phyloP scores from a whole-genome alignment of 352 stramenopile species.

The Pythium dissotocum region DNA sequence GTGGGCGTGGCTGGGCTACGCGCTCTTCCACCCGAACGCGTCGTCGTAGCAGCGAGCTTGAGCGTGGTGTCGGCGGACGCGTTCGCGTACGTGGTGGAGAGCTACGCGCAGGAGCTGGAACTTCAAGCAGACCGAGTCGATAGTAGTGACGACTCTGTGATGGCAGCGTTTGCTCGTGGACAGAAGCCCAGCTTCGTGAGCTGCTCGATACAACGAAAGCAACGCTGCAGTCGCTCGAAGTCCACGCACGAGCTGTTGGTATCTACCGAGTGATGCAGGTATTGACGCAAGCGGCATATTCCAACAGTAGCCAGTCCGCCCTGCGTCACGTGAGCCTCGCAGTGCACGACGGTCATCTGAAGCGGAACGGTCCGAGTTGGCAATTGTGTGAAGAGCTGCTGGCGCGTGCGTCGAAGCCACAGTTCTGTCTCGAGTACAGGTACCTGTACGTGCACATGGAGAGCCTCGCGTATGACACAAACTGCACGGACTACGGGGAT shows the following conservation, averaged over 20 bases:
- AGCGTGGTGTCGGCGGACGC: neutral
- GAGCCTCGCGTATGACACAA: neutral
- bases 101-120: neutral
- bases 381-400: neutral
- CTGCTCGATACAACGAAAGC: no score
- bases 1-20: neutral
- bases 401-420: neutral
- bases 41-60: neutral
- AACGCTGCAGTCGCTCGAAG: neutral
- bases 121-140: neutral
- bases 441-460: neutral
- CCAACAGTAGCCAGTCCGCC: neutral
- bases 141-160: no score
- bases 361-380: neutral
- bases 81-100: neutral
- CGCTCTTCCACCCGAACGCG: neutral
- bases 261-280: neutral
- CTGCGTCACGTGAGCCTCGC: neutral
- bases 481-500: neutral
- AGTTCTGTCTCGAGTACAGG: neutral
- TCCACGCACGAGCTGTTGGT: neutral
- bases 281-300: neutral
- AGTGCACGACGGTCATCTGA: neutral
- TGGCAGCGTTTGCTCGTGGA: no score
- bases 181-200: no score